Base-by-base conservation (phyloP, 345 rosid genomes). In the Hibiscus trionum region DNA sequence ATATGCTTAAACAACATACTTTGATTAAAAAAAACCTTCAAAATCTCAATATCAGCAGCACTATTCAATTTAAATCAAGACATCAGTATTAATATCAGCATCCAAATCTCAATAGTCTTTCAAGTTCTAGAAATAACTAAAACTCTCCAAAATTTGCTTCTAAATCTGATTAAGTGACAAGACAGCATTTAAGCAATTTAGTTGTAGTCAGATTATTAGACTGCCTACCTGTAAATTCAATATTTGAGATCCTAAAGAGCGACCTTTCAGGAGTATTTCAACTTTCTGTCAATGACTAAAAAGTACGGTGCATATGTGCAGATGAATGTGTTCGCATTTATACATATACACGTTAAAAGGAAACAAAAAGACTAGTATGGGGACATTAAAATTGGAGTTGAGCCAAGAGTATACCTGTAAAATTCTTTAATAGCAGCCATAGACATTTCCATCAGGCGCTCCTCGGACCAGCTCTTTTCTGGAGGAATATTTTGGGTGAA, bases 401-500 rank as follows among this genome's bases (percentile, higher is more conserved):
- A 58, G 29, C 24, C 4, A 52, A 61, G 14, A 66, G 1, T 8
- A 70, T 87, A 96, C 99, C 99, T 93, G 80, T 93, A 96, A 82
- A 77, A 96, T 83, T 96, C 99, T 80, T 84, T 91, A 69, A 96
- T 93, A 61, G 99, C 88, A 44, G 81, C 82, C 80, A 89, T 66
- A 59, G 93, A 93, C 96, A 74, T 79, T 15, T 82, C 84, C 3
- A 69, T 80, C 49, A 91, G 77, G 33, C 49, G 82, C 74, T 89
- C 98, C 69, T 93, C 98, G 57, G 91, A 53, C 79, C 64, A 78
- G 66, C 69, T 73, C 69, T 77, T 86, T 67, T 88, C 97, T 8
- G 80, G 79, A 49, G 91, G 79, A 69, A 72, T 64, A 77, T 77
- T 84, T 72, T 77, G 87, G 24, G 87, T 10, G 15, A 60, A 31